Evolutionary conservation across 768 basidiomycete genomes (phyloP).

Genomic region (Podaxis pistillaris): DNA sequence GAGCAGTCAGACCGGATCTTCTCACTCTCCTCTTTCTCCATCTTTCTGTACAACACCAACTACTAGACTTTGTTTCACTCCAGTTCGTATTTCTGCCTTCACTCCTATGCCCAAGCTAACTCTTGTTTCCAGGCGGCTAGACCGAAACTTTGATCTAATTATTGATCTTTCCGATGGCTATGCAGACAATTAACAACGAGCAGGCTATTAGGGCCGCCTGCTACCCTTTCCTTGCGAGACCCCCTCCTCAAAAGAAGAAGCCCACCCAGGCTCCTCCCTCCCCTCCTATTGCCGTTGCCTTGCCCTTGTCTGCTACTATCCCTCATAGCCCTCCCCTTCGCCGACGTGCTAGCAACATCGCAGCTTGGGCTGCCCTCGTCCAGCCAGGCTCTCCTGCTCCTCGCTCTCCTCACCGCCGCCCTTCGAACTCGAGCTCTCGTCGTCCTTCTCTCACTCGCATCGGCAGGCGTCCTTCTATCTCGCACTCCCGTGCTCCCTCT

Average conservation of each 20-base stretch:
- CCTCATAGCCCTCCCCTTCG: constrained; percentile 20
- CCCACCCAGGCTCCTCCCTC: constrained; percentile 30
- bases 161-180: neutral
- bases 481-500: constrained; percentile 39
- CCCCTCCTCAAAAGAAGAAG: constrained; percentile 35
- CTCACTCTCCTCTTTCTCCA: neutral
- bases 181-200: constrained; percentile 9
- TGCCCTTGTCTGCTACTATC: constrained; percentile 9
- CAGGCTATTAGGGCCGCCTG: constrained; percentile 18
- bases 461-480: constrained; percentile 29
- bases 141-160: neutral
- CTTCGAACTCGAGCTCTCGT: constrained; percentile 21
- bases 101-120: constrained; percentile 1
- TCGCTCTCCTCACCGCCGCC: constrained; percentile 35
- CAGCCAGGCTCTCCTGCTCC: constrained; percentile 67
- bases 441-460: constrained; percentile 22
- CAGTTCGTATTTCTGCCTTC: constrained; percentile 15
- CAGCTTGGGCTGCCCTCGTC: constrained; percentile 62
- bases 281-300: constrained; percentile 16
- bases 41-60: neutral
- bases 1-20: constrained; percentile 12
- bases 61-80: constrained; percentile 7
- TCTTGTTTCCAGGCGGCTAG: constrained; percentile 7
- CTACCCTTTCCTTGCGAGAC: constrained; percentile 46
- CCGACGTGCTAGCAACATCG: constrained; percentile 48